A percentile compares a stretch with the other conserved stretches of the same genome.
Evolutionary conservation across 495 filamentous ascomycete species (phyloP).

Genomic region (Neurospora terricola): DNA sequence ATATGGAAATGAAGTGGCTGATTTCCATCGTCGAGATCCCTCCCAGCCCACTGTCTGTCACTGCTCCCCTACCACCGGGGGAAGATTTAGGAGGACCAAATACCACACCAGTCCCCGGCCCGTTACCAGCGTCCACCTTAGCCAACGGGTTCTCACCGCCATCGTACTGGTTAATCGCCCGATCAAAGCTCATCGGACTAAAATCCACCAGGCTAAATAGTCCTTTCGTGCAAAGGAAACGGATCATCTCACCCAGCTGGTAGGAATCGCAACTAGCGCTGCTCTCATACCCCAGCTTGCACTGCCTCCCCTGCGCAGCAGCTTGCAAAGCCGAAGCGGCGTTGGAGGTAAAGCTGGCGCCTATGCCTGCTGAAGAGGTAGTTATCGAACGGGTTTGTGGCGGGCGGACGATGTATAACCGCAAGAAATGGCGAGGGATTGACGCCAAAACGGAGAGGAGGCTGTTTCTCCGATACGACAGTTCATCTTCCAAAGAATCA

Average conservation of each 20-base stretch:
- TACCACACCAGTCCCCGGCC: background rate
- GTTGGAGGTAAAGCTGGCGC: background rate
- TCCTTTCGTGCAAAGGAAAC: constrained; percentile 56
- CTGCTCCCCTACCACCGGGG: background rate
- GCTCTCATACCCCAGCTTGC: constrained; percentile 67
- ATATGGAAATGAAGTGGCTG: constrained; percentile 21
- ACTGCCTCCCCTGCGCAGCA: constrained; percentile 38
- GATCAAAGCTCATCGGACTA: constrained; percentile 21
- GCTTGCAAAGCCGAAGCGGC: background rate
- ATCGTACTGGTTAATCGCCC: background rate
- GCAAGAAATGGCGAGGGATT: constrained; percentile 61
- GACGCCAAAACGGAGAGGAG: constrained; percentile 69
- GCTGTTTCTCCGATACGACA: constrained; percentile 57
- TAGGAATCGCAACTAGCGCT: constrained; percentile 72
- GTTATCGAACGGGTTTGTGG: background rate
- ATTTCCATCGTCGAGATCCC: constrained; percentile 26
- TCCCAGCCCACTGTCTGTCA: constrained; percentile 1
- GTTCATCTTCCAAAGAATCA: constrained; percentile 59
- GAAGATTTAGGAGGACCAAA: background rate
- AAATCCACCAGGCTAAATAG: constrained; percentile 41
- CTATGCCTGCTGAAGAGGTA: background rate
- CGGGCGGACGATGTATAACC: constrained; percentile 51
- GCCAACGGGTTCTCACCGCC: background rate
- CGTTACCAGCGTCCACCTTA: background rate
- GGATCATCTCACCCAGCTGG: constrained; percentile 76